Evolutionary conservation across 257 asterid species (phyloP).

Genomic region (Gentiana macrophylla): DNA sequence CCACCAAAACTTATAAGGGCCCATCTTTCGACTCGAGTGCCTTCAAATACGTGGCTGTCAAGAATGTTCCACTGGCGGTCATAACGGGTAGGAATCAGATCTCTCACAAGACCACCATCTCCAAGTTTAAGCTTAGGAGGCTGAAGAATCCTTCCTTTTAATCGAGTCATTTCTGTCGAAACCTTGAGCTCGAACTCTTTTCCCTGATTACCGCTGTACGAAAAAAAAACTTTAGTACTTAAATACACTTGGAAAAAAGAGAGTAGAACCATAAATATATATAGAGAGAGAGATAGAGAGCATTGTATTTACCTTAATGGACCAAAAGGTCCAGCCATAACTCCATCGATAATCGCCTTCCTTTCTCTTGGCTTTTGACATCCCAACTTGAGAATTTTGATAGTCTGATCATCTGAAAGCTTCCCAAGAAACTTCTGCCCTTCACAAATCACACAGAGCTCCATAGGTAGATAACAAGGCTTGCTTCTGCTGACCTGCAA

Average conservation of each 20-base stretch:
- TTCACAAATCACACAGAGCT: conserved; percentile 88
- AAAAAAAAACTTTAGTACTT: conserved; percentile 2
- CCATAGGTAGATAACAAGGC: conserved; percentile 93
- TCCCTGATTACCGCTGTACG: conserved; percentile 55
- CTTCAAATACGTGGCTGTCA: conserved; percentile 84
- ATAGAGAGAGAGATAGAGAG: neutral
- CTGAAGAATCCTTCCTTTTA: conserved; percentile 77
- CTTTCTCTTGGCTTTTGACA: conserved; percentile 79
- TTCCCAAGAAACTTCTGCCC: conserved; percentile 97
- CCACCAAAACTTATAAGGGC: conserved; percentile 83
- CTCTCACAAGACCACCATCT: conserved; percentile 54
- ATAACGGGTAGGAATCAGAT: conserved; percentile 66
- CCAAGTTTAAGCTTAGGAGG: conserved; percentile 98
- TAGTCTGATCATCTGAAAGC: conserved; percentile 89
- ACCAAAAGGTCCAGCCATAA: conserved; percentile 83
- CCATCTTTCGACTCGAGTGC: conserved; percentile 75
- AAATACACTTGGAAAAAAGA: neutral
- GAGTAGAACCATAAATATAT: neutral
- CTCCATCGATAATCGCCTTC: conserved; percentile 51
- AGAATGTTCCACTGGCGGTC: conserved; percentile 94
- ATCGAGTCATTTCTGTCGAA: conserved; percentile 60
- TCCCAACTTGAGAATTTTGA: conserved; percentile 72
- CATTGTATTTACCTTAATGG: conserved; percentile 59
- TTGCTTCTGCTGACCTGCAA: conserved; percentile 82
- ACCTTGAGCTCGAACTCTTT: conserved; percentile 64